phyloP scores from a whole-genome alignment of 2,329 filamentous ascomycete species.

The Ilyonectria robusta region DNA sequence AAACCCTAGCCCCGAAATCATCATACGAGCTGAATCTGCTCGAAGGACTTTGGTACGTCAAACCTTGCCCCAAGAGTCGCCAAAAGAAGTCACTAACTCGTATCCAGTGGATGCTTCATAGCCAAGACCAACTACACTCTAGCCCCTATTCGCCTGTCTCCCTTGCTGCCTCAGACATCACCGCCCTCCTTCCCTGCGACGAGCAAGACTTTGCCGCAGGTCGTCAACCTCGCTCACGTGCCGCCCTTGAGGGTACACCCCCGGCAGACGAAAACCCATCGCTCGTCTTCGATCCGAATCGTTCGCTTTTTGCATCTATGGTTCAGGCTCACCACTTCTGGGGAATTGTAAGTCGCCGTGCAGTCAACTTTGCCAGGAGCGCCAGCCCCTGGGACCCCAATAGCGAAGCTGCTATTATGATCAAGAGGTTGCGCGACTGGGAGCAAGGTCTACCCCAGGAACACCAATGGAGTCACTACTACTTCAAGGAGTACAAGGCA shows the following conservation, averaged over 20 bases:
- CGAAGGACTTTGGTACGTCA: slow-evolving; percentile 66
- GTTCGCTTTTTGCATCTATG: slow-evolving; percentile 69
- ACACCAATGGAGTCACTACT: slow-evolving; percentile 62
- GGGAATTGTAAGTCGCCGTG: slow-evolving; percentile 66
- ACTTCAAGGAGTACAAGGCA: slow-evolving; percentile 62
- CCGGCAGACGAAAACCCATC: slow-evolving; percentile 63
- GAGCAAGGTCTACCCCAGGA: slow-evolving; percentile 62
- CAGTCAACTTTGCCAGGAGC: slow-evolving; percentile 61
- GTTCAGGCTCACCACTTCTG: slow-evolving; percentile 70
- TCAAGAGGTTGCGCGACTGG: slow-evolving; percentile 61
- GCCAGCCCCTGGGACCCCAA: slow-evolving; percentile 61
- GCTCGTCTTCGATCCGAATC: slow-evolving; percentile 58
- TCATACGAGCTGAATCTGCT: slow-evolving; percentile 68
- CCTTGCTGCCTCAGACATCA: slow-evolving; percentile 67
- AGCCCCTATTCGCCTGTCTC: slow-evolving; percentile 66
- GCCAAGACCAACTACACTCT: slow-evolving; percentile 70
- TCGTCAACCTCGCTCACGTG: slow-evolving; percentile 62
- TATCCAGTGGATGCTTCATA: slow-evolving; percentile 71
- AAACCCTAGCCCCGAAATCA: slow-evolving; percentile 59
- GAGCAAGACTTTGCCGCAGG: slow-evolving; percentile 67
- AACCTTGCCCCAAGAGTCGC: slow-evolving; percentile 35
- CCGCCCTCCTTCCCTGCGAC: slow-evolving; percentile 66
- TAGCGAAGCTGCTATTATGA: slow-evolving; percentile 64
- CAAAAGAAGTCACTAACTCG: slow-evolving; percentile 15
- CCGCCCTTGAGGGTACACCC: slow-evolving; percentile 67